Evolutionary conservation across 208 protist species (phyloP).

Genomic region (Acanthamoeba sp.): DNA sequence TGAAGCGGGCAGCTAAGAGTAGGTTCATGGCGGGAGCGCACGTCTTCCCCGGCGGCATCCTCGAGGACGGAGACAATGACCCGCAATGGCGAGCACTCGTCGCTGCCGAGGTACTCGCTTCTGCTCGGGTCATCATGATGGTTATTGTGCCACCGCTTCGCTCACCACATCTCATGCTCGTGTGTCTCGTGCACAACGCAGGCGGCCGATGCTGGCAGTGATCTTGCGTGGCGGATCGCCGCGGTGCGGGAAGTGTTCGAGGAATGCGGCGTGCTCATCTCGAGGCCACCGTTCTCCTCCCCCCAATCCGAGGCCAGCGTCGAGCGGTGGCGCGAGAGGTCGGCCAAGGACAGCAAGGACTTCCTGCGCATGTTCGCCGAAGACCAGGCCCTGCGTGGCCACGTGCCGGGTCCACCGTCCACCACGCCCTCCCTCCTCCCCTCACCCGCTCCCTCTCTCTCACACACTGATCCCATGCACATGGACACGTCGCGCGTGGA

Average conservation of each 20-base stretch:
- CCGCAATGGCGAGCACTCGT: background rate
- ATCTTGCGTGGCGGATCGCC: slow-evolving; percentile 28
- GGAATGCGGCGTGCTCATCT: slow-evolving; percentile 52
- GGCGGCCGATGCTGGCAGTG: background rate
- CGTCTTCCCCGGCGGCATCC: slow-evolving; percentile 68
- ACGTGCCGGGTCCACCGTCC: background rate
- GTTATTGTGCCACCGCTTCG: background rate
- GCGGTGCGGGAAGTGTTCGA: slow-evolving; percentile 60
- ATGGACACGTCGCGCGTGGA: no score
- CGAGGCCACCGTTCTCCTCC: background rate
- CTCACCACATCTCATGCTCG: background rate
- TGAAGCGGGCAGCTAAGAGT: slow-evolving; percentile 56
- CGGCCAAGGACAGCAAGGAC: background rate
- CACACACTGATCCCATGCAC: no score
- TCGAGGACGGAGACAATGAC: slow-evolving; percentile 26
- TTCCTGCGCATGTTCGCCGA: slow-evolving; percentile 43
- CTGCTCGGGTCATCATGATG: background rate
- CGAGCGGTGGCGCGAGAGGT: slow-evolving; percentile 21
- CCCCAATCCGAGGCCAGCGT: background rate
- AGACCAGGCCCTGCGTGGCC: background rate
- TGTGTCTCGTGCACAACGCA: background rate
- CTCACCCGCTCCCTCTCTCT: no score
- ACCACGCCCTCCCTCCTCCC: no score
- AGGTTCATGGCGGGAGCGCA: slow-evolving; percentile 69
- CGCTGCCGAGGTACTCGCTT: background rate